Percentiles rank a stretch among this genome's conserved stretches.
Evolutionary conservation across 306 rosid species (phyloP).

Genomic region (Cucurbita pepo): DNA sequence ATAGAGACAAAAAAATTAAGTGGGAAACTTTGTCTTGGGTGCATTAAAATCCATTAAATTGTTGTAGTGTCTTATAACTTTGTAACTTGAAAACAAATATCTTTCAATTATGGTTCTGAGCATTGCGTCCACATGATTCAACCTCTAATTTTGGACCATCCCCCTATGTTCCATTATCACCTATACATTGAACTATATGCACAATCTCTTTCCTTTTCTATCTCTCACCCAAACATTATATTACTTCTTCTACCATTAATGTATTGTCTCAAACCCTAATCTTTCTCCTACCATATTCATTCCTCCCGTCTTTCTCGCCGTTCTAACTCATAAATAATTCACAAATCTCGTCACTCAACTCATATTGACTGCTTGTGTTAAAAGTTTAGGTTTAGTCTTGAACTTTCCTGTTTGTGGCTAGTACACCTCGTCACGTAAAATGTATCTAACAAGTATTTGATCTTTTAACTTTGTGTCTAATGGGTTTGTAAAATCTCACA

Average conservation of each 20-base stretch:
- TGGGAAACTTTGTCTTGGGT: background rate
- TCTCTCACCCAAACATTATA: background rate
- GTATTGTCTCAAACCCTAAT: background rate
- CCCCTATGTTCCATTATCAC: background rate
- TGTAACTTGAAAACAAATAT: background rate
- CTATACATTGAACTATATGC: background rate
- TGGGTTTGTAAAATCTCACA: rapidly evolving
- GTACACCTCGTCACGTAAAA: no score
- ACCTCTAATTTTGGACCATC: background rate
- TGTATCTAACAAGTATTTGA: no score
- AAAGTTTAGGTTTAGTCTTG: no score
- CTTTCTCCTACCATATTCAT: background rate
- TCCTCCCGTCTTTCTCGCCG: no score
- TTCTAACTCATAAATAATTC: no score
- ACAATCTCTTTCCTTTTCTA: background rate
- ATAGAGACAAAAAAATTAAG: background rate
- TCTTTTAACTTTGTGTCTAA: no score
- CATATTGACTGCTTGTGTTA: no score
- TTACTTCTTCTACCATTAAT: background rate
- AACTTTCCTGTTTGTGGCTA: no score
- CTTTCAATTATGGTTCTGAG: background rate
- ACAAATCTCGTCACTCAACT: background rate
- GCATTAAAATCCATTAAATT: background rate
- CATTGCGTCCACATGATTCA: background rate
- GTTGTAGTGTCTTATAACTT: background rate